Conservation (phyloP, 345 rosid genomes). For the Brassica napus region Da-Ae NC_063444.1:45692501-45693000, state of each 20-base stretch:
- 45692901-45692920: constrained; percentile 29
- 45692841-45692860: constrained; percentile 6
- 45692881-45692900: constrained; percentile 10
- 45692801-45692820: constrained; percentile 24
- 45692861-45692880: not conserved
- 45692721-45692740: constrained; percentile 17
- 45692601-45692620: constrained; percentile 9
- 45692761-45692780: constrained; percentile 31
- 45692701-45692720: constrained; percentile 17
- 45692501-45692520: not conserved
- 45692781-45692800: constrained; percentile 28
- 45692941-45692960: constrained; percentile 25
- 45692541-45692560: not conserved
- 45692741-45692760: not conserved
- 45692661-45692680: constrained; percentile 27
- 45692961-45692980: constrained; percentile 6
- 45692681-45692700: constrained; percentile 16
- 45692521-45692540: constrained; percentile 10
- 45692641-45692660: constrained; percentile 14
- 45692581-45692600: not conserved
- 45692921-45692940: constrained; percentile 23
- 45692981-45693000: constrained; percentile 29
- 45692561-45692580: not conserved
- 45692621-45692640: not conserved
- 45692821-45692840: constrained; percentile 40